These are phyloP conservation scores for Cylindrotheca fusiformis DNA, from an alignment of 108 stramenopile genomes.

Conservation along the genomic window DNA sequence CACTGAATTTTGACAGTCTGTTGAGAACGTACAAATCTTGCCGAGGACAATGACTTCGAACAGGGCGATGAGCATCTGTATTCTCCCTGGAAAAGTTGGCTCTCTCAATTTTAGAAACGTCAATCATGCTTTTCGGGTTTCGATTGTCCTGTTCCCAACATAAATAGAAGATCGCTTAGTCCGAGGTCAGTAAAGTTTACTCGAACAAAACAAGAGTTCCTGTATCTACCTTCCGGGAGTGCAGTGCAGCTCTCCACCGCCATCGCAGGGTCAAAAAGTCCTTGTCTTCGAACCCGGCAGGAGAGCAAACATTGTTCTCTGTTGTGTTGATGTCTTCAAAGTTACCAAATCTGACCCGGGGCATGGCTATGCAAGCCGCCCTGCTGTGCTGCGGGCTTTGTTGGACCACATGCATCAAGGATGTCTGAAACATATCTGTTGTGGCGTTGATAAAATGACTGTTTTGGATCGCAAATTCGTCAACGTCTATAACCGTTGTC, in stretches of 20 bases:
- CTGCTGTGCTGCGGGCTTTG: slow-evolving; percentile 1
- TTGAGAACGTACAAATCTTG: slow-evolving; percentile 9
- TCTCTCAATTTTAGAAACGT: slow-evolving; percentile 7
- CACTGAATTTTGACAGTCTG: slow-evolving; percentile 10
- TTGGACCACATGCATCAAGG: slow-evolving; percentile 8
- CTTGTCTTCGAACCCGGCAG: neutral
- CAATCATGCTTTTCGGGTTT: slow-evolving; percentile 15
- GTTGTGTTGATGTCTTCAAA: slow-evolving; percentile 5
- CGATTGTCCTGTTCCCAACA: slow-evolving; percentile 9
- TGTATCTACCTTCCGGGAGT: neutral
- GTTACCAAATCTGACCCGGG: slow-evolving; percentile 25
- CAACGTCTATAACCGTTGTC: slow-evolving; percentile 19
- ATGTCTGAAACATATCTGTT: neutral
- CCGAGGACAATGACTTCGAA: slow-evolving; percentile 14
- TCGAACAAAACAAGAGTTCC: too few species aligned
- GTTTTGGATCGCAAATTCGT: slow-evolving; percentile 22
- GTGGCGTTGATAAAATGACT: neutral
- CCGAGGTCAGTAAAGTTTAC: too few species aligned
- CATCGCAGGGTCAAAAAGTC: slow-evolving; percentile 19
- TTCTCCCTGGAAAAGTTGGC: slow-evolving; percentile 14
- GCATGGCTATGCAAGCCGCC: slow-evolving; percentile 27
- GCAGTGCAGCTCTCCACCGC: slow-evolving; percentile 14
- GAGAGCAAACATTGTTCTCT: neutral
- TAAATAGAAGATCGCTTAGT: too few species aligned
- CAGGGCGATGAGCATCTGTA: slow-evolving; percentile 23